A percentile compares a stretch with the other conserved stretches of the same genome.
Evolutionary conservation across 495 filamentous ascomycete species (phyloP).

Genomic region (Tuber microsphaerosporum): DNA sequence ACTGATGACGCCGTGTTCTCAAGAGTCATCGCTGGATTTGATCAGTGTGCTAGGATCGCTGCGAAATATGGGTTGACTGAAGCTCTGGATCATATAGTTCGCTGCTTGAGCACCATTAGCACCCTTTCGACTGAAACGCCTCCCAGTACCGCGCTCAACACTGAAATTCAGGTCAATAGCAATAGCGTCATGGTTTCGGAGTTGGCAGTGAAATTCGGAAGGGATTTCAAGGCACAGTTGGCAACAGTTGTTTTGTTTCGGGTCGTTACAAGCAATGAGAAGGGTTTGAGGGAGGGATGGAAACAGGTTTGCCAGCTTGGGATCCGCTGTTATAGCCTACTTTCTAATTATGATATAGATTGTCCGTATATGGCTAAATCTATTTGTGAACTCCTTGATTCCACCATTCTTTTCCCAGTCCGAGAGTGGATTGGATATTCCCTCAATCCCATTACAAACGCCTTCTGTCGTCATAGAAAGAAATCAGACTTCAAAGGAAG

Average conservation of each 20-base stretch:
- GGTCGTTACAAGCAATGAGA: slow-evolving; percentile 76
- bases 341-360: slow-evolving; percentile 51
- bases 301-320: slow-evolving; percentile 55
- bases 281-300: slow-evolving; percentile 71
- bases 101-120: slow-evolving; percentile 80
- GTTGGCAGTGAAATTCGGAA: slow-evolving; percentile 89
- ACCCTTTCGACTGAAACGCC: slow-evolving; percentile 67
- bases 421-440: slow-evolving; percentile 62
- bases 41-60: slow-evolving; percentile 91
- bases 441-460: slow-evolving; percentile 78
- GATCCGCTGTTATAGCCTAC: neutral
- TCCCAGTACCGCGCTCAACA: slow-evolving; percentile 83
- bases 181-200: slow-evolving; percentile 99
- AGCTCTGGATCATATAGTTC: slow-evolving; percentile 82
- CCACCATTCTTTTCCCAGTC: slow-evolving; percentile 72
- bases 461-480: slow-evolving; percentile 93
- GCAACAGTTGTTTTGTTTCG: slow-evolving; percentile 91
- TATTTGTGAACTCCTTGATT: slow-evolving; percentile 92
- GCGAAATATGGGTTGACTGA: slow-evolving; percentile 77
- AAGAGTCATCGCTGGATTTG: slow-evolving; percentile 84
- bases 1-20: slow-evolving; percentile 96
- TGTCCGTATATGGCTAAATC: slow-evolving; percentile 83
- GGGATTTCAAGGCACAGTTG: slow-evolving; percentile 86
- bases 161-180: slow-evolving; percentile 84
- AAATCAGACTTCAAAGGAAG: slow-evolving; percentile 64